A percentile compares a stretch with the other conserved stretches of the same genome.
phyloP scores from a whole-genome alignment of 2,329 filamentous ascomycete species.

The Alternaria infectoria region DNA sequence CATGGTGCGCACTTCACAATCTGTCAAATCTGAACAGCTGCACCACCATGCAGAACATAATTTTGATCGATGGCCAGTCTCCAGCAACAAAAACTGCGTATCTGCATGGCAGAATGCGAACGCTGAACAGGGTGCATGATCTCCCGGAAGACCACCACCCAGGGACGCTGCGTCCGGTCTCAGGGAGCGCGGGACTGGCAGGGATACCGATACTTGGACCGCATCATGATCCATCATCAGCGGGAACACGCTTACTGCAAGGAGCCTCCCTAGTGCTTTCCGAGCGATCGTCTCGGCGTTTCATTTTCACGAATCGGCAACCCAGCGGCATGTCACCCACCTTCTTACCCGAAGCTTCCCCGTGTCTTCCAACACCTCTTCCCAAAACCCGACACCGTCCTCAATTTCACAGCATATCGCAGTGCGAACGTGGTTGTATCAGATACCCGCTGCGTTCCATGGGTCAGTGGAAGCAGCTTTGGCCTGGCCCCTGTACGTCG shows the following conservation, averaged over 20 bases:
- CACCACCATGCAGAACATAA: not conserved
- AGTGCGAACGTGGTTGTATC: not conserved
- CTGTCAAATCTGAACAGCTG: not conserved
- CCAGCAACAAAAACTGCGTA: not conserved
- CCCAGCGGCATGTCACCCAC: slow-evolving; percentile 27
- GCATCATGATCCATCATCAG: slow-evolving; percentile 30
- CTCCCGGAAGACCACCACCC: slow-evolving; percentile 38
- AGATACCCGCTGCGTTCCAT: not conserved
- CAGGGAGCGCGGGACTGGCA: slow-evolving; percentile 36
- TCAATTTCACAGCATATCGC: not conserved
- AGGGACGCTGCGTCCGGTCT: slow-evolving; percentile 25
- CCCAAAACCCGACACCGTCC: not conserved
- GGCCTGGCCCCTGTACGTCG: not conserved
- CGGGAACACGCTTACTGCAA: slow-evolving; percentile 32
- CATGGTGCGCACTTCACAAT: not conserved
- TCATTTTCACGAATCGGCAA: slow-evolving; percentile 29
- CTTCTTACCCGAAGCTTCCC: slow-evolving; percentile 15
- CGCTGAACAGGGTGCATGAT: slow-evolving; percentile 42
- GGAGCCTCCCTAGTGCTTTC: slow-evolving; percentile 29
- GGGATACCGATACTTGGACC: slow-evolving; percentile 36
- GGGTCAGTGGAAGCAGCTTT: not conserved
- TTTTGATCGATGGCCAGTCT: not conserved
- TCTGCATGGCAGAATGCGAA: not conserved
- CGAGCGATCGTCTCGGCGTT: slow-evolving; percentile 37
- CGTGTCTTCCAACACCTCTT: not conserved